Evolutionary conservation across 176 grass and related monocot genomes (phyloP).

Genomic region (Oryza brachyantha): DNA sequence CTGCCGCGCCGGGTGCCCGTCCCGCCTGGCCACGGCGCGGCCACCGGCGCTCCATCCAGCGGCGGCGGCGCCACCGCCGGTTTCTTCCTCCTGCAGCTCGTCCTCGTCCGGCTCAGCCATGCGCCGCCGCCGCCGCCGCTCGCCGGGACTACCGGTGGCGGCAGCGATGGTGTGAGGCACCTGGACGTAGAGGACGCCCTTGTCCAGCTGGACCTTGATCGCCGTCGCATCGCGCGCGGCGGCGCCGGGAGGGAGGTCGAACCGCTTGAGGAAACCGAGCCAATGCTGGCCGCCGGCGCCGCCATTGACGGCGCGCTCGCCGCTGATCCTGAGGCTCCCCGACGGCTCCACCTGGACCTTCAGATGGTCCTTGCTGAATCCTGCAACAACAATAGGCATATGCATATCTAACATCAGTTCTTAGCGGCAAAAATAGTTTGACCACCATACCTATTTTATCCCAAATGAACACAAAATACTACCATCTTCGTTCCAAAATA

Average conservation of each 20-base stretch:
- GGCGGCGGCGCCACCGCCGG: background rate
- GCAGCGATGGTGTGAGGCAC: conserved; percentile 17
- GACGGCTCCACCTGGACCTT: conserved; percentile 52
- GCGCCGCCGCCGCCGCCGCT: background rate
- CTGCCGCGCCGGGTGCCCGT: background rate
- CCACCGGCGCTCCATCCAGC: background rate
- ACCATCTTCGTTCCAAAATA: too few relatives aligned
- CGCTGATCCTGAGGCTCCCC: conserved; percentile 47
- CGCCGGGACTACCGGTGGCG: background rate
- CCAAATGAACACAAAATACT: too few relatives aligned
- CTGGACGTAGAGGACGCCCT: conserved; percentile 50
- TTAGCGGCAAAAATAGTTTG: too few relatives aligned
- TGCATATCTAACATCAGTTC: too few relatives aligned
- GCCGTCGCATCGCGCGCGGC: conserved; percentile 1
- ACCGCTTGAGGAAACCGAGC: conserved; percentile 50
- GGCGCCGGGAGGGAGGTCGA: conserved; percentile 41
- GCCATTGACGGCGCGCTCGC: conserved; percentile 45
- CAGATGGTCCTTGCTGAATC: conserved; percentile 67
- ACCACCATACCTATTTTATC: too few relatives aligned
- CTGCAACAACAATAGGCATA: conserved; percentile 21
- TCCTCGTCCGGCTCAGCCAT: background rate
- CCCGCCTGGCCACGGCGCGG: background rate
- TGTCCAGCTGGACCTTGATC: conserved; percentile 59
- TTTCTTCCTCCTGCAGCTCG: background rate
- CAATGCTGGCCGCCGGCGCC: conserved; percentile 15